phyloP scores from a whole-genome alignment of 2,329 filamentous ascomycete genomes.

The Magnaporthiopsis incrustans region DNA sequence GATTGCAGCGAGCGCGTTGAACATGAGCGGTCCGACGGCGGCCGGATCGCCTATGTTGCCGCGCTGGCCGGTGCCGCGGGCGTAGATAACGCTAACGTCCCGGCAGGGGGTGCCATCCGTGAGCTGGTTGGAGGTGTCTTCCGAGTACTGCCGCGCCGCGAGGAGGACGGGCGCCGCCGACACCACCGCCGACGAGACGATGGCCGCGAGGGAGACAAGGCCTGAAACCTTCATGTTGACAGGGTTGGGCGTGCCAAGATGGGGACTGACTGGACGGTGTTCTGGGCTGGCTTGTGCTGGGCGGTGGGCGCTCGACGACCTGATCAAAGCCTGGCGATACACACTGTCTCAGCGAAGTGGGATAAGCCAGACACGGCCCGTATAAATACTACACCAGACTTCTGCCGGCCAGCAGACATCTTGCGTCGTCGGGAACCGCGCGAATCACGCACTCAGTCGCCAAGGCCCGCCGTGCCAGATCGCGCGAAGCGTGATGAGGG shows the following conservation, averaged over 20 bases:
- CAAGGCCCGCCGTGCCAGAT: constrained; percentile 2
- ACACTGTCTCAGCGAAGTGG: not conserved
- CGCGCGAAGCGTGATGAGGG: not conserved
- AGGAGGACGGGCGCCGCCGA: not conserved
- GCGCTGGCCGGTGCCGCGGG: not conserved
- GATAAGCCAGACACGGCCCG: not conserved
- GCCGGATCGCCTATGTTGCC: constrained; percentile 5
- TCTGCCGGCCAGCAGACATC: not conserved
- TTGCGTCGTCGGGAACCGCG: not conserved
- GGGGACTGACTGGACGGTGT: no score
- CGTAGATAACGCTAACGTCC: constrained; percentile 5
- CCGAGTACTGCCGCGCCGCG: not conserved
- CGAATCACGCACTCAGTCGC: not conserved
- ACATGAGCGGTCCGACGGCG: not conserved
- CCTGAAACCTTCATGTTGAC: constrained; percentile 4
- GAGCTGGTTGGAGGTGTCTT: not conserved
- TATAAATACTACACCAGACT: not conserved
- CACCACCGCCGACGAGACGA: not conserved
- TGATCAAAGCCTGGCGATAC: not conserved
- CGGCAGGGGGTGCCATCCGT: constrained; percentile 3
- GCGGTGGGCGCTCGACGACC: no score
- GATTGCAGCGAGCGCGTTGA: not conserved
- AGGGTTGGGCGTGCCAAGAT: not conserved
- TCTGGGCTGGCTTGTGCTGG: no score
- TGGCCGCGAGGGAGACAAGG: not conserved